Base-by-base conservation (phyloP, 176 grass and related monocot genomes). In the Musa acuminata region DNA sequence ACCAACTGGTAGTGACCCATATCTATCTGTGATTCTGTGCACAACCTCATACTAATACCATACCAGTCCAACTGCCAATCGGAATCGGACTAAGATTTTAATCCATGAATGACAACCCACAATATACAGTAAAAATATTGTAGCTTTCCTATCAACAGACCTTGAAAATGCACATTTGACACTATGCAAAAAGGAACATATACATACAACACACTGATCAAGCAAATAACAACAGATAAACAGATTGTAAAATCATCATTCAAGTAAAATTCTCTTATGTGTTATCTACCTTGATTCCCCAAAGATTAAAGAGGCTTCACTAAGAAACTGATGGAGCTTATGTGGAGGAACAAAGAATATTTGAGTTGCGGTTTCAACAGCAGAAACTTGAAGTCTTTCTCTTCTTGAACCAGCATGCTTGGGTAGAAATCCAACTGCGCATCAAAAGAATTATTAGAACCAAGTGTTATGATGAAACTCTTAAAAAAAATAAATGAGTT, bases 281-380 rank as follows among this genome's bases (percentile, higher is more conserved):
- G 23, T 57, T 63, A 12, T 23, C 82, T 85, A 94, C 95, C 95
- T 90, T 35, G 76, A 86, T 80, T 87, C 55, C 26, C 90, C 90
- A 87, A 99, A 94, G 68, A 71, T 82, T 69, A 84, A 69, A 81
- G 88, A 79, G 60, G 86, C 84, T 73, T 99, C 88, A 67, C 51
- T 53, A 69, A 99, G 86, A 89, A 99, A 94, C 71, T 89, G 85
- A 64, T 89, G 87, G 60, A 99, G 87, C 52, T 87, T 86, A 81
- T 99, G 95, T 19, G 95, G 95, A 72, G 95, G 86, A 76, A 91
- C 90, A 89, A 87, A 94, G 71, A 87, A 99, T 80, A 99, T 84
- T 78, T 98, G 95, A 75, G 95, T 99, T 53, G 82, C 64, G 62
- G 88, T 75, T 82, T 89, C 86, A 89, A 80, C 65, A 65, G 95